phyloP scores from a whole-genome alignment of 2,329 filamentous ascomycete species.

The Verticillium nubilum region DNA sequence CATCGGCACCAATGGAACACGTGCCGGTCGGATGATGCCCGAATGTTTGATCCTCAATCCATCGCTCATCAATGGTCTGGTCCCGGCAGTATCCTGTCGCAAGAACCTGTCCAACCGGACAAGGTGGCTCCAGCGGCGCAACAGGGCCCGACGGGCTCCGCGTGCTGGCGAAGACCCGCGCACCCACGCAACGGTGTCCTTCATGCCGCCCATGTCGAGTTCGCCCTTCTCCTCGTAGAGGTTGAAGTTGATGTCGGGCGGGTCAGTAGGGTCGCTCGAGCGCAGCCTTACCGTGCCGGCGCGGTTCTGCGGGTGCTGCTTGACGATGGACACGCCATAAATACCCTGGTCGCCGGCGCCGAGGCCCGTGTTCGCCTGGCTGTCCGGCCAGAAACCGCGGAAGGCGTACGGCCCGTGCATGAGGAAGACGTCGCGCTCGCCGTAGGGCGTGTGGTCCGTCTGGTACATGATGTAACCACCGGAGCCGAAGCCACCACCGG shows the following conservation, averaged over 20 bases:
- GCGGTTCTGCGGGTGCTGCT: constrained; percentile 28
- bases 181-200: constrained; percentile 35
- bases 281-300: constrained; percentile 51
- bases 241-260: constrained; percentile 54
- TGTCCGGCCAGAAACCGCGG: constrained; percentile 48
- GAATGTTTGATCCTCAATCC: constrained; percentile 36
- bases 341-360: constrained; percentile 28
- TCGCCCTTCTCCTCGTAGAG: constrained; percentile 35
- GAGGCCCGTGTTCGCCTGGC: constrained; percentile 28
- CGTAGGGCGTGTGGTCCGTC: background rate
- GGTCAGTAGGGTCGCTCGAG: constrained; percentile 52
- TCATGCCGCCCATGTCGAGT: constrained; percentile 35
- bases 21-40: constrained; percentile 51
- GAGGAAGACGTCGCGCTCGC: constrained; percentile 1
- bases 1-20: constrained; percentile 45
- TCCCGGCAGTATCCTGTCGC: constrained; percentile 14
- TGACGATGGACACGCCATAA: constrained; percentile 32
- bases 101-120: constrained; percentile 8
- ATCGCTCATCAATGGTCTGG: constrained; percentile 37
- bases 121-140: constrained; percentile 13
- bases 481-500: constrained; percentile 9
- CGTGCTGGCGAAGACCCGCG: constrained; percentile 14
- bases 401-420: constrained; percentile 37
- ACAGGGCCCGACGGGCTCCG: constrained; percentile 14
- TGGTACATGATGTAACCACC: constrained; percentile 8